Base-by-base conservation (phyloP, 2,329 filamentous ascomycete species). In the Lasiodiplodia theobromae region DNA sequence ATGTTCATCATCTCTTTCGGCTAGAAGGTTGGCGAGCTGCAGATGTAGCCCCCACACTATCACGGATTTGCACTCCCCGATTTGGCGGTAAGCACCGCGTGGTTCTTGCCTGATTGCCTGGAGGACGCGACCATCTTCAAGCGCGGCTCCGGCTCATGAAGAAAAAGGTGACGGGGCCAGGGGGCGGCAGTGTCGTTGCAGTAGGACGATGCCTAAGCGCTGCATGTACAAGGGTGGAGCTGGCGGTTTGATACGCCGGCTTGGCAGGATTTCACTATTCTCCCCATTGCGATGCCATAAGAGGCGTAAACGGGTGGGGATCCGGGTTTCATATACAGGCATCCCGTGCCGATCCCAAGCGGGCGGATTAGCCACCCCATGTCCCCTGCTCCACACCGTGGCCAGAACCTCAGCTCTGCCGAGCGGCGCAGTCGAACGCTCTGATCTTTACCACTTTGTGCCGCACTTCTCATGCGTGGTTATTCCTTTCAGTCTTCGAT, bases 261-360 rank as follows among this genome's bases (percentile, higher is more conserved):
- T 62, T 62, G 57, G 57, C 56, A 47, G 31, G 56, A 8, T 12
- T 60, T 28, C 16, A 44, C 37, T 21, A 4, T 23, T 38, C 34
- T 37, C 16, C 38, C 12, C 57, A 28, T 14, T 40, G 23, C 28
- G 40, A 21, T 49, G 6, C 38, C 57, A 47, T 47, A 31, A 47
- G 44, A 28, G 23, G 34, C 57, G 57, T 58, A 37, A 38, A 49
- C 28, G 23, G 21, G 38, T 14, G n/a, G 57, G 38, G 21, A 16
- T 7, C 7, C 23, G 23, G 25, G 57, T 62, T 62, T 62, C 57
- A 62, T 28, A 16, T 62, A 34, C 37, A 62, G 57, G 40, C 40
- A 62, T 62, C 40, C 57, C 57, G 57, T 34, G 57, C 40, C 57
- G 57, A 62, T 49, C 38, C 57, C 57, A 62, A 16, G 31, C 40